These are phyloP conservation scores for Brassica cretica DNA, from an alignment of 345 rosid genomes.

Conservation along the genomic window DNA sequence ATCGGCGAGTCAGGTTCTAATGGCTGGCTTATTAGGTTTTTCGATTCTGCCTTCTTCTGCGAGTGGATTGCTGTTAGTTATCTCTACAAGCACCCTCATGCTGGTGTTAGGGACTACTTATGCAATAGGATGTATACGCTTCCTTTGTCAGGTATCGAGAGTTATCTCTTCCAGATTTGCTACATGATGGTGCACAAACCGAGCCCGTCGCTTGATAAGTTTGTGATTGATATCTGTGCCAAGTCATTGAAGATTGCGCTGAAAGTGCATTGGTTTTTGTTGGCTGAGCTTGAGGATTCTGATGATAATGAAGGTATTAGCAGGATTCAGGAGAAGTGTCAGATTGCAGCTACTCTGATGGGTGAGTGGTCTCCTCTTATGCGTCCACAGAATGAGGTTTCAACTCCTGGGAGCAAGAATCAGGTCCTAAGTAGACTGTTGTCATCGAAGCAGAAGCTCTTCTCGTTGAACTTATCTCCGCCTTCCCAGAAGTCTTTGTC, in stretches of 20 bases:
- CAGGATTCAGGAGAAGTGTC: constrained; percentile 98
- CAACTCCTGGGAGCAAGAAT: constrained; percentile 85
- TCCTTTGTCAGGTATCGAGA: constrained; percentile 86
- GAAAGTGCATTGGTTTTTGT: constrained; percentile 97
- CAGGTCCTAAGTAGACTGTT: constrained; percentile 79
- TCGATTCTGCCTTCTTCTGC: constrained; percentile 95
- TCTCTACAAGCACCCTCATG: constrained; percentile 92
- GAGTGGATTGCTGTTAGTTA: constrained; percentile 99
- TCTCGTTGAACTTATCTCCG: constrained; percentile 81
- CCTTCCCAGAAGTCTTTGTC: constrained; percentile 67
- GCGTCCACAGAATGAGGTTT: constrained; percentile 50
- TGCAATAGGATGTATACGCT: constrained; percentile 98
- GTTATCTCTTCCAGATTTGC: constrained; percentile 92
- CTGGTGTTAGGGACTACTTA: constrained; percentile 92
- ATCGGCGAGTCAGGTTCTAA: constrained; percentile 83
- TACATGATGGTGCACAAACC: constrained; percentile 97
- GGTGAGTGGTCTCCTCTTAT: constrained; percentile 93
- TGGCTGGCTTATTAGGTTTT: constrained; percentile 99
- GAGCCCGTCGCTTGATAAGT: constrained; percentile 97
- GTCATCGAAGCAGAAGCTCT: constrained; percentile 84
- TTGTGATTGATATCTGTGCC: constrained; percentile 84
- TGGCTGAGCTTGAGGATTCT: constrained; percentile 94
- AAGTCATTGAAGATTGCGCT: constrained; percentile 83
- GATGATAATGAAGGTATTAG: constrained; percentile 96
- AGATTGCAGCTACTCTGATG: constrained; percentile 91